A percentile compares a stretch with the other conserved stretches of the same genome.
Evolutionary conservation across 1,284 basidiomycete species (phyloP).

Genomic region (Heterobasidion irregulare): DNA sequence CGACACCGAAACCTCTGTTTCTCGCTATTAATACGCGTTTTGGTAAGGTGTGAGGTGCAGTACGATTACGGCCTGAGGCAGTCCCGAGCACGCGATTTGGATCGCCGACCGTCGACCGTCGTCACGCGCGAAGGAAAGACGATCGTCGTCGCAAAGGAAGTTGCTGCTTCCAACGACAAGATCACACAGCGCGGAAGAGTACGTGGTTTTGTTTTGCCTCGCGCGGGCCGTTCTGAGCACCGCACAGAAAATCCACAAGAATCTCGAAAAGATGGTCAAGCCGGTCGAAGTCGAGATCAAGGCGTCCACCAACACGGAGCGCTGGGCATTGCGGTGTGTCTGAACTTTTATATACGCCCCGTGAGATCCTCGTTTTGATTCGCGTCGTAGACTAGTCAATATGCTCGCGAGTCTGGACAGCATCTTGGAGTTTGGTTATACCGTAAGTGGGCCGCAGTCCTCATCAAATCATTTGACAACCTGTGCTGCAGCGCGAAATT

Average conservation of each 20-base stretch:
- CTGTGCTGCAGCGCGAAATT: conserved; percentile 50
- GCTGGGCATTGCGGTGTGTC: conserved; percentile 61
- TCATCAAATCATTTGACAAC: not conserved
- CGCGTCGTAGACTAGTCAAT: conserved; percentile 42
- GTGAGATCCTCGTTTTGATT: not conserved
- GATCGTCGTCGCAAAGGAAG: conserved; percentile 50
- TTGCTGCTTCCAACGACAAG: conserved; percentile 54
- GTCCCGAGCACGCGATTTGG: conserved; percentile 42
- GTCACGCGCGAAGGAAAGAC: conserved; percentile 53
- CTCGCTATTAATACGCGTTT: too few relatives aligned
- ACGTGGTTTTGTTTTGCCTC: conserved; percentile 12
- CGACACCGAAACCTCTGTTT: not conserved
- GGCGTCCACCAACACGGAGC: conserved; percentile 50
- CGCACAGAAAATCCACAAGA: conserved; percentile 65
- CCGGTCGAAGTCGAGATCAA: conserved; percentile 48
- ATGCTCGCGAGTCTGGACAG: conserved; percentile 49
- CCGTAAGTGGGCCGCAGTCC: conserved; percentile 24
- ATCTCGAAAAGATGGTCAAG: conserved; percentile 69
- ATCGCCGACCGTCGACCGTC: conserved; percentile 53
- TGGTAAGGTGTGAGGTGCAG: conserved; percentile 67
- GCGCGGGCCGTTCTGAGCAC: not conserved
- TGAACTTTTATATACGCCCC: not conserved
- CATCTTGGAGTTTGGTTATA: conserved; percentile 37
- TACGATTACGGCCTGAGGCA: conserved; percentile 66
- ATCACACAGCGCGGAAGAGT: conserved; percentile 57